Percentiles rank a stretch among this genome's conserved stretches.
These are phyloP conservation scores for Fomitiporia mediterranea DNA, from an alignment of 1,284 basidiomycete species.

Conservation along the genomic window DNA sequence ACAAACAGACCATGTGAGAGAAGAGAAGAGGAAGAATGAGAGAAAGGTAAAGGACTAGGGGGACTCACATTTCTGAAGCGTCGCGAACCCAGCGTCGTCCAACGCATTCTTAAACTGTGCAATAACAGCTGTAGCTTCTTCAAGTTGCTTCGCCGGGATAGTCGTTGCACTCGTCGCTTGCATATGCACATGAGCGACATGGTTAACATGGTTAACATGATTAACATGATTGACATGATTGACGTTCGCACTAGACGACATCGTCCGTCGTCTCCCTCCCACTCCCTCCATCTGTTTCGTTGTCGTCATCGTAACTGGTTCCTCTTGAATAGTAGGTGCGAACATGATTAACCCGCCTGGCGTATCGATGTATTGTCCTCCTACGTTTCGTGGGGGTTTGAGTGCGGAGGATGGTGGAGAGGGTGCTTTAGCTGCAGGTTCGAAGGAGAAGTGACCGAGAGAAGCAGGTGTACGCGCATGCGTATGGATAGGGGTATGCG, in stretches of 20 bases:
- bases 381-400: constrained; percentile 1
- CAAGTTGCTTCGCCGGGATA: constrained; percentile 8
- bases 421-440: constrained; percentile 6
- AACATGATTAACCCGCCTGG: constrained; percentile 32
- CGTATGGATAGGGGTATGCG: neutral
- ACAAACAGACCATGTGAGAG: neutral
- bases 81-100: constrained; percentile 54
- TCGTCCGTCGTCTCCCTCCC: no score
- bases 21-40: neutral
- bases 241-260: no score
- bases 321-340: constrained; percentile 41
- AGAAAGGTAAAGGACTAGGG: constrained; percentile 16
- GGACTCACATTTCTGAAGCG: constrained; percentile 67
- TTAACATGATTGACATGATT: no score
- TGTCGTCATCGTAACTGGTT: neutral
- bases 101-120: constrained; percentile 57
- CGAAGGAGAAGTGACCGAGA: constrained; percentile 16
- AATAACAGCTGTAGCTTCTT: constrained; percentile 44
- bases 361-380: constrained; percentile 15
- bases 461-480: constrained; percentile 7
- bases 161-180: constrained; percentile 32
- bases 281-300: neutral
- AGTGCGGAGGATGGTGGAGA: neutral
- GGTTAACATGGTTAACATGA: no score
- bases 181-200: constrained; percentile 28